Percentiles rank a stretch among this genome's conserved stretches.
phyloP scores from a whole-genome alignment of 2,329 filamentous ascomycete genomes.

The Magnaporthiopsis rhizophila region DNA sequence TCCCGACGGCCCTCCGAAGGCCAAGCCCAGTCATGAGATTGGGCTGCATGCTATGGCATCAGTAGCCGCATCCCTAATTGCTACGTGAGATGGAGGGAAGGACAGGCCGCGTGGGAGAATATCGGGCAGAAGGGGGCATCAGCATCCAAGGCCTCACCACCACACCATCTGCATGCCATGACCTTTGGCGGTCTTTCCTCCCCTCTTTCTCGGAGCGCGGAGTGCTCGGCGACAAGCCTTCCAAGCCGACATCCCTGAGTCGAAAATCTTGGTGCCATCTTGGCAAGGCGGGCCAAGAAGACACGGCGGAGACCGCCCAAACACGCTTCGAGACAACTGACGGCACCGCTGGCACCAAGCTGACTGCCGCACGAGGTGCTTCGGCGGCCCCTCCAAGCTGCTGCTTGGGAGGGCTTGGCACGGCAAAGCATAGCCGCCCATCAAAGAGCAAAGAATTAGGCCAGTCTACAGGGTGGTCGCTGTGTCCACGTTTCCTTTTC shows the following conservation, averaged over 20 bases:
- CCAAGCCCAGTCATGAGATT: background rate
- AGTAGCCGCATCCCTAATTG: background rate
- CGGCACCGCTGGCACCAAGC: background rate
- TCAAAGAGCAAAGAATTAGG: background rate
- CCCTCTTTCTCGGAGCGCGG: background rate
- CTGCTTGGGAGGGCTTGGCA: background rate
- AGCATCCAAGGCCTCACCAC: background rate
- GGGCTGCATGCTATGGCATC: background rate
- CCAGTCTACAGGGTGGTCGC: background rate
- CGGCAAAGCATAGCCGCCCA: background rate
- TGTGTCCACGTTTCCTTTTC: background rate
- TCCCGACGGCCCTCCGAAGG: background rate
- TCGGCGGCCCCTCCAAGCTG: too few relatives aligned
- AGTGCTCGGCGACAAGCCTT: background rate
- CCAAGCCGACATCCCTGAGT: background rate
- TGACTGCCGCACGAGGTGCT: background rate
- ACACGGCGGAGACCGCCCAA: background rate
- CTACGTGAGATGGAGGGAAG: background rate
- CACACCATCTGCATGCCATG: background rate
- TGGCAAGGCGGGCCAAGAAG: background rate
- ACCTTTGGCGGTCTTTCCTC: background rate
- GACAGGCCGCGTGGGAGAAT: background rate
- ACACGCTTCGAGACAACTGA: background rate
- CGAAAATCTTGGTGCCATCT: background rate
- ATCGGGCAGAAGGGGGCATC: background rate